phyloP scores from a whole-genome alignment of 106 monocot species.

The Iris macrosiphon region DNA sequence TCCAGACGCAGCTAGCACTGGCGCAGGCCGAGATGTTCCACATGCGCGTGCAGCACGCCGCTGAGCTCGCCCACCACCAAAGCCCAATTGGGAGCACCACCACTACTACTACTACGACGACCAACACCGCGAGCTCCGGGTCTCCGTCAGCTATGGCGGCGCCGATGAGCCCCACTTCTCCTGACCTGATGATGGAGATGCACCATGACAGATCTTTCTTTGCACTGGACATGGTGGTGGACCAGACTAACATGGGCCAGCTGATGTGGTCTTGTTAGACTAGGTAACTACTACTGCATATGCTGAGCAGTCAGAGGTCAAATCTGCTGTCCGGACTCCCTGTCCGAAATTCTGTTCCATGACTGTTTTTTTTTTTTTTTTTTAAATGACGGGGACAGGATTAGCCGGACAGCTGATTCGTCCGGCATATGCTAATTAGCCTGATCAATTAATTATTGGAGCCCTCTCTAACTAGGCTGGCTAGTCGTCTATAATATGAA shows the following conservation, averaged over 20 bases:
- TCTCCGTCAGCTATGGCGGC: not conserved
- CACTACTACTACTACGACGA: not conserved
- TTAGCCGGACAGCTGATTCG: too few relatives aligned
- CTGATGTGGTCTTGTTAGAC: constrained; percentile 25
- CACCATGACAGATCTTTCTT: not conserved
- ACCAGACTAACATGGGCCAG: constrained; percentile 6
- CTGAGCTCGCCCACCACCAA: constrained; percentile 6
- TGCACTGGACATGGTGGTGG: constrained; percentile 15
- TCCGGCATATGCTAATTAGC: too few relatives aligned
- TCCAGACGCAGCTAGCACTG: constrained; percentile 43
- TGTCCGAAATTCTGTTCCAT: too few relatives aligned
- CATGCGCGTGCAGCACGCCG: constrained; percentile 30
- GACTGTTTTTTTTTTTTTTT: too few relatives aligned
- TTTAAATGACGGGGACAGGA: too few relatives aligned
- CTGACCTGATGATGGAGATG: not conserved
- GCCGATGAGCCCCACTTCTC: not conserved
- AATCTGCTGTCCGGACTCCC: too few relatives aligned
- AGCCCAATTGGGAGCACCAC: not conserved
- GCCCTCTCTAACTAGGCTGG: too few relatives aligned
- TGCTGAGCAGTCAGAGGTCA: too few relatives aligned
- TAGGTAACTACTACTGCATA: not conserved
- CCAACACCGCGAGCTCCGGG: not conserved
- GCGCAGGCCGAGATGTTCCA: constrained; percentile 49
- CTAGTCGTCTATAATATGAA: too few relatives aligned
- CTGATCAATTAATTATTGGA: too few relatives aligned